phyloP scores from a whole-genome alignment of 2,329 filamentous ascomycete species.

The Eutypella sp. region DNA sequence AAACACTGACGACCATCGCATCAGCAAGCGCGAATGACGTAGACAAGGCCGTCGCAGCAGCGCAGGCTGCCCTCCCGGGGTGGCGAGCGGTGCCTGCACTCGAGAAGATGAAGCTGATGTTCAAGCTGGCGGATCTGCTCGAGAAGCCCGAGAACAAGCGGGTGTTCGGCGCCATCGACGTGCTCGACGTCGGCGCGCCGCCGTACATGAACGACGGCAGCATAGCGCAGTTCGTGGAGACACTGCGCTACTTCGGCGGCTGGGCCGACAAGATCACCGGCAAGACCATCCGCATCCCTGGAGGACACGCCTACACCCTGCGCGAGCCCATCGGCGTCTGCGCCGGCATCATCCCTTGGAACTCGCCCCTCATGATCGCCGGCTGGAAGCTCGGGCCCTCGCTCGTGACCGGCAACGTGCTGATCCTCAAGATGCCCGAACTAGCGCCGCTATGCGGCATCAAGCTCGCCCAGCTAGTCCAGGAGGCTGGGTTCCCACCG shows the following conservation, averaged over 20 bases:
- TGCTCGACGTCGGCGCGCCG: conserved; percentile 78
- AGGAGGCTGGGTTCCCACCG: conserved; percentile 69
- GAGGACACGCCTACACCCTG: conserved; percentile 68
- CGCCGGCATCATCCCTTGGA: conserved; percentile 59
- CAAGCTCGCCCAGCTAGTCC: conserved; percentile 60
- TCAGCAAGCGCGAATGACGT: conserved; percentile 1
- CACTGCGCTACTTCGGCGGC: conserved; percentile 72
- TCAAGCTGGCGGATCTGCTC: conserved; percentile 65
- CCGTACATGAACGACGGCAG: conserved; percentile 56
- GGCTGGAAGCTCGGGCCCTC: conserved; percentile 73
- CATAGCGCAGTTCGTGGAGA: conserved; percentile 31
- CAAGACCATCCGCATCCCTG: conserved; percentile 68
- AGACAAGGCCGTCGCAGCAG: conserved; percentile 5
- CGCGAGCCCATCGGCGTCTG: conserved; percentile 75
- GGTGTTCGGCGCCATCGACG: conserved; percentile 51
- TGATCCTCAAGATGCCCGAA: conserved; percentile 60
- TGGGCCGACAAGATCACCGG: conserved; percentile 77
- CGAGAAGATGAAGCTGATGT: conserved; percentile 63
- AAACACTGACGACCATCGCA: not conserved
- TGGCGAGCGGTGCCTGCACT: conserved; percentile 66
- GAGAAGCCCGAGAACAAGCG: conserved; percentile 50
- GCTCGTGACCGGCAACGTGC: conserved; percentile 58
- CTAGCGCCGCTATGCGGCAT: conserved; percentile 60
- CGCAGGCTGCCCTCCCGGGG: conserved; percentile 43
- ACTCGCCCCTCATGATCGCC: conserved; percentile 72